A percentile compares a stretch with the other conserved stretches of the same genome.
These are phyloP conservation scores for Colletotrichum australisinense DNA, from an alignment of 2,329 filamentous ascomycete genomes.

Conservation along the genomic window DNA sequence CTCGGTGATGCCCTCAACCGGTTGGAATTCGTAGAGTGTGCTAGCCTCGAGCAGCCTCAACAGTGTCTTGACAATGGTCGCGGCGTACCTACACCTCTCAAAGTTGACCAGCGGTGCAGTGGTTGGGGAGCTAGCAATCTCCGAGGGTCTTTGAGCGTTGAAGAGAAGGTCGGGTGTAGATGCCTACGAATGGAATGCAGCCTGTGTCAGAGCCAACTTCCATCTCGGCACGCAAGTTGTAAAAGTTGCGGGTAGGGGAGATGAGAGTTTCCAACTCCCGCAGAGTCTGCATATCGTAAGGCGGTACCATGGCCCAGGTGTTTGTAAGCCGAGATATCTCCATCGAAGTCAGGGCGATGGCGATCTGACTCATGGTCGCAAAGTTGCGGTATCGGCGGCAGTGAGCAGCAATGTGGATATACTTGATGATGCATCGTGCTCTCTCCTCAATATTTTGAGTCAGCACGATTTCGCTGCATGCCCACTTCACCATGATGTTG, in stretches of 20 bases:
- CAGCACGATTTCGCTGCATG: constrained; percentile 81
- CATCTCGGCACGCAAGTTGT: constrained; percentile 83
- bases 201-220: constrained; percentile 75
- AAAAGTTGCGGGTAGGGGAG: constrained; percentile 82
- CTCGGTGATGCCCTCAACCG: constrained; percentile 81
- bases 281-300: constrained; percentile 73
- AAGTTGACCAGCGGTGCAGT: constrained; percentile 83
- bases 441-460: constrained; percentile 79
- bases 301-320: constrained; percentile 79
- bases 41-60: constrained; percentile 84
- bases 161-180: constrained; percentile 87
- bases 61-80: constrained; percentile 82
- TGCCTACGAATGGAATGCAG: constrained; percentile 86
- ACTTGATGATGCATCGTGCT: constrained; percentile 82
- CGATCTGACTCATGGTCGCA: constrained; percentile 84
- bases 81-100: constrained; percentile 81
- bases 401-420: constrained; percentile 83
- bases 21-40: constrained; percentile 77
- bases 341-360: constrained; percentile 79
- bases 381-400: constrained; percentile 84
- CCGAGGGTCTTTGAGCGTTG: constrained; percentile 82
- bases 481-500: constrained; percentile 91
- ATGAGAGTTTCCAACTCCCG: constrained; percentile 78
- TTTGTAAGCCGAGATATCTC: constrained; percentile 75
- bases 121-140: constrained; percentile 75